Base-by-base conservation (phyloP, 495 filamentous ascomycete species). In the Lophiotrema nucula region DNA sequence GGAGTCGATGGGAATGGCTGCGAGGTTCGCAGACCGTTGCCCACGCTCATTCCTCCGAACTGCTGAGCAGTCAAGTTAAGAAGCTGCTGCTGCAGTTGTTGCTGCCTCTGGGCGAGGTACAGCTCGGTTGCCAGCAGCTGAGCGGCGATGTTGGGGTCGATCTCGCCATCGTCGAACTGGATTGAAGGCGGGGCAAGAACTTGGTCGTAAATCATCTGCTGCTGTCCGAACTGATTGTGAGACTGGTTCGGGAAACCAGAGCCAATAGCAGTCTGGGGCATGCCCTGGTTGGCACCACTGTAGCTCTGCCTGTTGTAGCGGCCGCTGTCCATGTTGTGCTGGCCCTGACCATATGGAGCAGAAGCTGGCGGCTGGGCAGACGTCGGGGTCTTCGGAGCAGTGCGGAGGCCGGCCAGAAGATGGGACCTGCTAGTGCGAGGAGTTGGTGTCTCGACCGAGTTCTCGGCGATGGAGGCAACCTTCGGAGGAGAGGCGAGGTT, bases 401-500 rank as follows among this genome's bases (percentile, higher is more conserved):
- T 99, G 65, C 93, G 84, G 50, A 99, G 79, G 38, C 92, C 91
- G 46, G 92, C 93, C 69, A 99, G 82, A 64, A 99, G 80, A 69
- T 97, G 92, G 60, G 89, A 92, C 57, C 93, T 90, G 72, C 90
- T 96, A 47, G 92, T 97, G 67, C 92, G 84, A 21, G 93, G 93
- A 28, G 92, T 96, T 8, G 89, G 80, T 15, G 74, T 77, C 38
- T 81, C 83, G 49, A 81, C 81, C 46, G 72, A 73, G 54, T 77
- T 69, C 79, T 90, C 81, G 81, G 88, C 69, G 78, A 93, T 78
- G 38, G 82, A 79, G 38, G 79, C 77, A 55, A 86, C 77, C 65
- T 80, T 80, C 38, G 83, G 77, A 10, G 77, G 79, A 21, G 76
- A 67, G 54, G 81, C 81, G 28, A 87, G 74, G 66, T 78, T 86